phyloP scores from a whole-genome alignment of 495 filamentous ascomycete species.

The Aspergillus ellipticus region DNA sequence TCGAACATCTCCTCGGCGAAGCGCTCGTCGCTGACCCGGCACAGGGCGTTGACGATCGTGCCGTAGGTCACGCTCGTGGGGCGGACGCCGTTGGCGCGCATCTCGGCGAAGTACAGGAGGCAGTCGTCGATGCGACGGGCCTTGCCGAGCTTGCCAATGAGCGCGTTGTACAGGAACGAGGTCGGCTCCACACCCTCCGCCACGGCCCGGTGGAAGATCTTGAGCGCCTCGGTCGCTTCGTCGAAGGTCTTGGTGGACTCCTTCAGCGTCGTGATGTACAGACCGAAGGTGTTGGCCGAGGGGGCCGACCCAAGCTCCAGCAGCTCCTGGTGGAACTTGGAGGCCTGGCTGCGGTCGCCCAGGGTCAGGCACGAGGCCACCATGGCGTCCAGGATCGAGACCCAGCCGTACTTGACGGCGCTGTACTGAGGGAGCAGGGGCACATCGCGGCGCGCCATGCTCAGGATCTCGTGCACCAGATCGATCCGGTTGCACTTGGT shows the following conservation, averaged over 20 bases:
- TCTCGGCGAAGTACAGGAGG: constrained; percentile 95
- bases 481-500: constrained; percentile 76
- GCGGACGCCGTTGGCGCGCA: constrained; percentile 87
- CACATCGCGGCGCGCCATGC: constrained; percentile 81
- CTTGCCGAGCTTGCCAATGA: constrained; percentile 97
- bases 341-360: constrained; percentile 73
- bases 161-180: constrained; percentile 96
- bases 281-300: constrained; percentile 93
- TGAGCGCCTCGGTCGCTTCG: constrained; percentile 92
- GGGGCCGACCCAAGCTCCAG: constrained; percentile 82
- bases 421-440: constrained; percentile 76
- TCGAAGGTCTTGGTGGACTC: constrained; percentile 96
- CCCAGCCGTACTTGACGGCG: constrained; percentile 89
- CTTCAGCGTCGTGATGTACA: constrained; percentile 97
- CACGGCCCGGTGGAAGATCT: constrained; percentile 92
- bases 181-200: constrained; percentile 92
- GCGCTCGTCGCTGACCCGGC: constrained; percentile 94
- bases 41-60: constrained; percentile 95
- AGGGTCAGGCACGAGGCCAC: constrained; percentile 85
- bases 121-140: constrained; percentile 97
- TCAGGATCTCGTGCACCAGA: constrained; percentile 79
- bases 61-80: constrained; percentile 98
- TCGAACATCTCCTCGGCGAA: constrained; percentile 98
- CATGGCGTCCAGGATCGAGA: constrained; percentile 92
- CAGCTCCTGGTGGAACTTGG: constrained; percentile 85